Conservation (phyloP, 164 flowering plant species). For the Piper betle region DNA sequence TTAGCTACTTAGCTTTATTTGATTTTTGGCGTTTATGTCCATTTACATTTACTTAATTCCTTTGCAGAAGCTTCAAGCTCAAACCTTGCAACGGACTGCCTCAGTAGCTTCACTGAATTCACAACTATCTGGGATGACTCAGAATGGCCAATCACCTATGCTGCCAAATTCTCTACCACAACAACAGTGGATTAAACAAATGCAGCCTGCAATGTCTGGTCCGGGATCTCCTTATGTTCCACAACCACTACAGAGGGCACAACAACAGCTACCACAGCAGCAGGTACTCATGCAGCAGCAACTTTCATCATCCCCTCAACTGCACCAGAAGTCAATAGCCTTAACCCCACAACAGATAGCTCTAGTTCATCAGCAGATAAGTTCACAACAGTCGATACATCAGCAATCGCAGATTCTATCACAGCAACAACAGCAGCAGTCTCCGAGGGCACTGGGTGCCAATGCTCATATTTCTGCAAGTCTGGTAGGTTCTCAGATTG, state of each 20-base stretch:
- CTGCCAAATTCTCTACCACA: conserved; percentile 60
- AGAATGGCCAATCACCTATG: conserved; percentile 59
- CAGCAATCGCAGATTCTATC: conserved; percentile 22
- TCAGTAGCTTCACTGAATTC: conserved; percentile 60
- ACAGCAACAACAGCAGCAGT: conserved; percentile 42
- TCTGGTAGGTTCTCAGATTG: conserved; percentile 87
- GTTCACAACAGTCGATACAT: conserved; percentile 28
- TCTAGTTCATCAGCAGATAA: conserved; percentile 23
- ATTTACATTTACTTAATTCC: background rate
- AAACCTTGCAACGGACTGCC: conserved; percentile 46
- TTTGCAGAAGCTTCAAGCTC: conserved; percentile 46
- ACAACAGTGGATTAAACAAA: conserved; percentile 68
- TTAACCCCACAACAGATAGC: conserved; percentile 39
- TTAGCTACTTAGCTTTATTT: too few species aligned
- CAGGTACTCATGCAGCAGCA: conserved; percentile 55
- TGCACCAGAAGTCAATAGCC: conserved; percentile 43
- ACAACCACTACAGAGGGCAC: conserved; percentile 46
- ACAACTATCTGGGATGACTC: conserved; percentile 60
- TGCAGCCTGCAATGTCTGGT: conserved; percentile 47
- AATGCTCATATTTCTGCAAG: conserved; percentile 69
- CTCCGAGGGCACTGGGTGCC: conserved; percentile 57
- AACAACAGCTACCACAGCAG: conserved; percentile 16
- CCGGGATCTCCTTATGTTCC: conserved; percentile 66
- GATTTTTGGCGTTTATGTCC: too few species aligned
- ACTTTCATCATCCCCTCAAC: conserved; percentile 43